Evolutionary conservation across 345 rosid species (phyloP), one percentile per base, ranked within the genome.

Genomic region (Euphorbia lathyris): DNA sequence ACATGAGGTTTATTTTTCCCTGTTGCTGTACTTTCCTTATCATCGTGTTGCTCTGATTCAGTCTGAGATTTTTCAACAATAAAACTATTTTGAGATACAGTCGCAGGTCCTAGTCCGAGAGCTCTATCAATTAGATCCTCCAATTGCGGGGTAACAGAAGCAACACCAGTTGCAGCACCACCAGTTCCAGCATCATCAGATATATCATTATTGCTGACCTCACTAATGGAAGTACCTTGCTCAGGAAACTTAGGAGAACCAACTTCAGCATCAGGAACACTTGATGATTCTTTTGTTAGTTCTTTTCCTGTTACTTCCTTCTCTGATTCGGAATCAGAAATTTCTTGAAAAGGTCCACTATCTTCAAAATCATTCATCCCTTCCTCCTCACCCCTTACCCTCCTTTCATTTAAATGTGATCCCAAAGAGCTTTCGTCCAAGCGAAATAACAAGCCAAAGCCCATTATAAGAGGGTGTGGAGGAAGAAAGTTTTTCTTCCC

Each of bases 351-450:
- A 72, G 76, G 74, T 25, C 43, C 85, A 80, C 81, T 81, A 79
- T 83, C 96, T 77, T 86, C 89, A 43, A 67, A 77, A 81, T 87
- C 91, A 77, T 84, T 78, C 30, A 62, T 57, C 68, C 86, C 93
- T 73, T 95, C 98, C 78, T 91, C 99, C 76, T 94, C 99, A 22
- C 97, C 98, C 78, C 98, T 85, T 63, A 95, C 88, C 79, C 96
- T 84, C 85, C 99, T 88, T 82, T 95, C 99, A 83, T 92, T 92
- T 79, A 95, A 77, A 83, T 95, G 99, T 16, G 96, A 86, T 62
- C 98, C 99, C 82, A 95, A 83, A 65, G 99, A 95, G 82, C 97
- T 95, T 80, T 95, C 99, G 50, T 95, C 99, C 87, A 95, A 78
- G 71, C 99, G 95, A 82, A 95, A 95, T 72, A 95, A 83, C 81